Evolutionary conservation across 169 alveolate genomes (phyloP), one percentile per base, ranked within the genome.

Genomic region (Cryptosporidium felis): DNA sequence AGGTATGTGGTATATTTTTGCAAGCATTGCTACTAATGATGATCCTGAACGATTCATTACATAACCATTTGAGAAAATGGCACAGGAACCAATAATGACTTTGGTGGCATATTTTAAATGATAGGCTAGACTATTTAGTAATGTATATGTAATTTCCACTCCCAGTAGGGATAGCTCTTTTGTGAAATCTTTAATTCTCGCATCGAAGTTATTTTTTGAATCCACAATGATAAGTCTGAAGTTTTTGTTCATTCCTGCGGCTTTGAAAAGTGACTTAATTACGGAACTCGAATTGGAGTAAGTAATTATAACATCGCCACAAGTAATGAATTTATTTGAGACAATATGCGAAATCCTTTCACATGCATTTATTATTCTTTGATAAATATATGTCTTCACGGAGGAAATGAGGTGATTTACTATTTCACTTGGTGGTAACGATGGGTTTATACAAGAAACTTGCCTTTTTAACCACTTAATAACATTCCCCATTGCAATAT

Each of bases 401-500:
- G 16, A 32, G 18, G 38, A 53, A 38, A 74, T 74, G 8, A 74
- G 67, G 28, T 74, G 85, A 44, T 56, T 74, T 51, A 74, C 56
- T 38, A 74, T 74, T 23, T 53, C 85, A 74, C 56, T 56, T 36
- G 85, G 40, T 10, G 65, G 58, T 0, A 51, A 44, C 4, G 85
- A 74, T 51, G 85, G 85, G 21, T 74, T 74, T 1, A 74, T 74
- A 3, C 41, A 53, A 60, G 38, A 36, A 14, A 74, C 32, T 56
- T 74, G 74, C 38, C 80, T 82, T 60, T 90, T 90, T 66, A 90
- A 63, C 92, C 92, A 90, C 18, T 90, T 90, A 40, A 90, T 90
- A 9, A 90, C 90, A 47, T 90, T 90, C 45, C 92, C 92, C 91
- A 90, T 90, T 16, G 91, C 90, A 46, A 90, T 80, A 60, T 90